These are phyloP conservation scores for Gonium pectorale DNA, from an alignment of 139 green algal genomes.

Conservation along the genomic window DNA sequence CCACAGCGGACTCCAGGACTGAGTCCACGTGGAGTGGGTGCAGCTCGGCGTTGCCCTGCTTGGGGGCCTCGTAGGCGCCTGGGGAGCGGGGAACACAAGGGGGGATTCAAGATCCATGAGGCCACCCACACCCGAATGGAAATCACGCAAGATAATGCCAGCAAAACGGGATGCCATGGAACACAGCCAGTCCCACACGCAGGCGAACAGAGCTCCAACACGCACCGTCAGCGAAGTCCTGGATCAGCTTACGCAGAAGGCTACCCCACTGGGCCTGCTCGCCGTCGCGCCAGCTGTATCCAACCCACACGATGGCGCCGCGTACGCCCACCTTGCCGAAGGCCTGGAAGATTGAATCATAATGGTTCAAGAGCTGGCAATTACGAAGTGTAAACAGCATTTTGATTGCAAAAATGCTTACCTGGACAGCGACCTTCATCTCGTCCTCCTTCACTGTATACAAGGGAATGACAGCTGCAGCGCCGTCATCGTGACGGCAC, in stretches of 20 bases:
- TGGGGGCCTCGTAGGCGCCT: conserved; percentile 8
- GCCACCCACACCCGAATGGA: no score
- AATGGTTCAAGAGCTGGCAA: not conserved
- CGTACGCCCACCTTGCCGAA: conserved; percentile 5
- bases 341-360: not conserved
- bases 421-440: not conserved
- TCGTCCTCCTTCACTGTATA: conserved; percentile 5
- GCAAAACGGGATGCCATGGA: no score
- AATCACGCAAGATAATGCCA: not conserved
- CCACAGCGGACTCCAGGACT: not conserved
- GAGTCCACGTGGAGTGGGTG: conserved; percentile 4
- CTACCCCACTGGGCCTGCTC: not conserved
- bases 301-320: conserved; percentile 16
- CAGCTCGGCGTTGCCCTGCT: not conserved
- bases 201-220: no score
- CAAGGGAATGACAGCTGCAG: not conserved
- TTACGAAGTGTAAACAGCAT: not conserved
- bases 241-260: conserved; percentile 10
- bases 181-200: no score
- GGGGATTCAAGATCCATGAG: no score
- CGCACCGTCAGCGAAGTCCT: conserved; percentile 15
- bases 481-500: conserved; percentile 17
- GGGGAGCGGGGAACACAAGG: not conserved
- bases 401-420: not conserved
- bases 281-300: conserved; percentile 24